phyloP scores from a whole-genome alignment of 805 yeast species.

The Yarrowia sp. region DNA sequence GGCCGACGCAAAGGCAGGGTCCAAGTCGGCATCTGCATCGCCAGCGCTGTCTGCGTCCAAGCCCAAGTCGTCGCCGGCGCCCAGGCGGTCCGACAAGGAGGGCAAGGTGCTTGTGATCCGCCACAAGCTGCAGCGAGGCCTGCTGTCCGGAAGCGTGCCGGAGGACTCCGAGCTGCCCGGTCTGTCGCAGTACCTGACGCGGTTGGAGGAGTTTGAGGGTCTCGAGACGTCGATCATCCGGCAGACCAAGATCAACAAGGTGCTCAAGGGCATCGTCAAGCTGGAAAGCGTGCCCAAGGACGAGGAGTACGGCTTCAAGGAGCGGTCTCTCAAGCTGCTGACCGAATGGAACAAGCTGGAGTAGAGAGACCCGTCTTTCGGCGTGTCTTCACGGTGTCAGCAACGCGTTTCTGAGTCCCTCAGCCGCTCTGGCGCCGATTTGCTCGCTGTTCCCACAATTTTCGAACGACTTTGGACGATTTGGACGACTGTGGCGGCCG shows the following conservation, averaged over 20 bases:
- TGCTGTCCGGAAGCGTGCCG: slow-evolving; percentile 14
- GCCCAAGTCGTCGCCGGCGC: slow-evolving; percentile 25
- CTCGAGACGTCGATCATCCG: slow-evolving; percentile 37
- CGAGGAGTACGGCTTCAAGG: slow-evolving; percentile 36
- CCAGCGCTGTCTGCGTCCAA: slow-evolving; percentile 1
- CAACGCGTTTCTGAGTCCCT: no score
- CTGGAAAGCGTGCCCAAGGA: slow-evolving; percentile 37
- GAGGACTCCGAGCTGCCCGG: slow-evolving; percentile 33
- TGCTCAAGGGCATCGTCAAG: slow-evolving; percentile 37
- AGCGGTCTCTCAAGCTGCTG: slow-evolving; percentile 34
- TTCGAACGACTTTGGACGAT: not conserved
- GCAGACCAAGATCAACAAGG: slow-evolving; percentile 40
- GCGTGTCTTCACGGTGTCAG: no score
- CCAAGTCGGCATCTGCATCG: slow-evolving; percentile 24
- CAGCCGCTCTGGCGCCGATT: no score
- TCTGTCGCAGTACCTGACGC: slow-evolving; percentile 34
- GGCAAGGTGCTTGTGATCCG: slow-evolving; percentile 36
- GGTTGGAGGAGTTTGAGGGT: slow-evolving; percentile 37
- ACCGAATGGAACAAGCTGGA: slow-evolving; percentile 22
- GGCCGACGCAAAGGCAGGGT: not conserved
- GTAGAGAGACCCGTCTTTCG: no score
- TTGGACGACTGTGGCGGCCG: not conserved
- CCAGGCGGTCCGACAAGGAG: slow-evolving; percentile 27
- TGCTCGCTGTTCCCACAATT: no score
- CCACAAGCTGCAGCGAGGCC: slow-evolving; percentile 36